phyloP scores from a whole-genome alignment of 257 asterid genomes.

The Solanum neorickii region DNA sequence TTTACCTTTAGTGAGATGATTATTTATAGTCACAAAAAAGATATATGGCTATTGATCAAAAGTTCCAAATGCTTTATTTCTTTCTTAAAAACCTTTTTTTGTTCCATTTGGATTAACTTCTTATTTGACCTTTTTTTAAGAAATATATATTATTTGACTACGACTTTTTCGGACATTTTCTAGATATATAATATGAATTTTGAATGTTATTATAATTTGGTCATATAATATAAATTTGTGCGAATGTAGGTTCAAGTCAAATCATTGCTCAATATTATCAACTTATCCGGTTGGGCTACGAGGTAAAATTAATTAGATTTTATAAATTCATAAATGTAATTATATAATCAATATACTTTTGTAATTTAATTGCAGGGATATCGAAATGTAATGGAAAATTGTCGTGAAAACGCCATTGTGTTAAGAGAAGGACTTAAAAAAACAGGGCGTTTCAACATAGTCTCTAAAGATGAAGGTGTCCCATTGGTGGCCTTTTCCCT shows the following conservation, averaged over 20 bases:
- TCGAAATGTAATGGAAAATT: constrained; percentile 20
- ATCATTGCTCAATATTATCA: constrained; percentile 29
- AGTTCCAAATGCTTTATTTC: no score
- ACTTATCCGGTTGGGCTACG: constrained; percentile 23
- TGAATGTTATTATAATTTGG: neutral
- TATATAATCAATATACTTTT: neutral
- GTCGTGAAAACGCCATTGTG: constrained; percentile 15
- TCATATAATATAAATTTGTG: neutral
- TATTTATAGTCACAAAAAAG: neutral
- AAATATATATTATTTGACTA: no score
- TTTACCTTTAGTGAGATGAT: neutral
- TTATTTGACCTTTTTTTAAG: no score
- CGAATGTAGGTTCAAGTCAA: constrained; percentile 20
- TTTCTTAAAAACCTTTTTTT: neutral
- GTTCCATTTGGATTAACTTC: neutral
- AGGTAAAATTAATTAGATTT: neutral
- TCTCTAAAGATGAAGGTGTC: constrained; percentile 22
- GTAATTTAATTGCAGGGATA: constrained; percentile 8
- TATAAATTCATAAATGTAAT: neutral
- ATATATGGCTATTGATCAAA: neutral
- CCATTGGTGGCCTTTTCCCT: constrained; percentile 28
- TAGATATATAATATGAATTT: neutral
- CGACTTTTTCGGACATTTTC: neutral
- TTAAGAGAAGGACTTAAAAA: constrained; percentile 18
- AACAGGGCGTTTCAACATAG: constrained; percentile 19